Evolutionary conservation across 2,329 filamentous ascomycete species (phyloP), one percentile per base, ranked within the genome.

Genomic region (Cucurbitaria berberidis): DNA sequence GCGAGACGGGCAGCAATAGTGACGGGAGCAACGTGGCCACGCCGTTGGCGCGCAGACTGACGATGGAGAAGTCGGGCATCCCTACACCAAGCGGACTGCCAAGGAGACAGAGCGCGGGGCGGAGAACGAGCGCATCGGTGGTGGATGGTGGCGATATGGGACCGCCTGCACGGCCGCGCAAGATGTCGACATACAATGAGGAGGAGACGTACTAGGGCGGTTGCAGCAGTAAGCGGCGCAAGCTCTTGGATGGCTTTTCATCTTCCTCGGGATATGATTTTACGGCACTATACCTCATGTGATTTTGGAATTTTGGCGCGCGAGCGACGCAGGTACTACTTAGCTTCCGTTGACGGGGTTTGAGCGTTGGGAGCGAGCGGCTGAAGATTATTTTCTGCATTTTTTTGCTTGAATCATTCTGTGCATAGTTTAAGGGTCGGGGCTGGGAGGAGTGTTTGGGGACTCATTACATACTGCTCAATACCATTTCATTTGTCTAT

Each of bases 151-250:
- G 77, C 48, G 73, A 78, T 56, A 82, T 81, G 77, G 68, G 66
- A 1, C 76, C 78, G 26, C 79, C 80, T 9, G 75, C 76, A 47
- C 70, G 78, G 52, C 78, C 79, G 48, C 74, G 81, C 59, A 81
- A 81, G 63, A 74, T 82, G 65, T 82, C 69, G 81, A 82, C 59
- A 40, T 66, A 65, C 51, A 74, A 84, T 40, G 83, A 83, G 36
- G 83, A 85, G 32, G 82, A 86, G 72, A 84, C 81, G n/a, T 85
- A 81, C 70, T 85, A 75, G 51, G 57, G 38, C n/a, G 22, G 39
- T 34, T 39, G n/a, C 46, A 15, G 42, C 47, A 45, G 45, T 35
- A 46, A 43, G n/a, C 43, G 26, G 48, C 44, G 39, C 45, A 47
- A 53, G 51, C 55, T 36, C 43, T 41, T 64, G 65, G 59, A 62